Base-by-base conservation (phyloP, 306 rosid species). In the Clitoria ternatea region DNA sequence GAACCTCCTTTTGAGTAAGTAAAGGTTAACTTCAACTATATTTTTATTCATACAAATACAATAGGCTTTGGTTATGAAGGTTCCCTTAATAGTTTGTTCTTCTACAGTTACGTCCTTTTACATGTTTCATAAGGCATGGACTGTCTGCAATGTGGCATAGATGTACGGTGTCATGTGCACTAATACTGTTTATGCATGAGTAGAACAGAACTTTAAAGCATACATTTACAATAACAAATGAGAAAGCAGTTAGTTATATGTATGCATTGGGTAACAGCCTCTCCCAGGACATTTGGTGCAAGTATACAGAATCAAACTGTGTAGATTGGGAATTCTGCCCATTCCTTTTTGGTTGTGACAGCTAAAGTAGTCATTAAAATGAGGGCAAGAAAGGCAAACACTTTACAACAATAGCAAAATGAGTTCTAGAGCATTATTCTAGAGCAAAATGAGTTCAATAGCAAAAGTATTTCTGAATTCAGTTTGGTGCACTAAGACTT, bases 1-100 rank as follows among this genome's bases (percentile, higher is more conserved):
- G 98, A 92, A 79, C 94, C 94, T 63, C 88, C 94, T 61, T 92
- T 92, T 4, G 94, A 82, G 98, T 92, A 87, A 85, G 97, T 87
- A 64, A 73, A 69, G 33, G 33, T 77, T 73, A 62, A 53, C 30
- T 66, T 45, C 1, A 26, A 17, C 40, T 54, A 12, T 27, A n/a
- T 45, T 80, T 53, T 61, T 35, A 49, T 22, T 24, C 20, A 60
- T 66, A n/a, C 60, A 72, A 44, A 30, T 44, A 45, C 44, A 55
- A 13, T 50, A 36, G 24, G 33, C 49, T 27, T 57, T 33, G 33
- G 62, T 32, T 29, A 43, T 42, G 9, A 57, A 56, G 48, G 43
- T 62, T 53, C 30, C 59, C 30, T 13, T n/a, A n/a, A n/a, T n/a
- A n/a, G n/a, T n/a, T 62, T 32, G 20, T 35, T 64, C 22, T 22